phyloP scores from a whole-genome alignment of 345 rosid genomes.

The Melaleuca quinquenervia region DNA sequence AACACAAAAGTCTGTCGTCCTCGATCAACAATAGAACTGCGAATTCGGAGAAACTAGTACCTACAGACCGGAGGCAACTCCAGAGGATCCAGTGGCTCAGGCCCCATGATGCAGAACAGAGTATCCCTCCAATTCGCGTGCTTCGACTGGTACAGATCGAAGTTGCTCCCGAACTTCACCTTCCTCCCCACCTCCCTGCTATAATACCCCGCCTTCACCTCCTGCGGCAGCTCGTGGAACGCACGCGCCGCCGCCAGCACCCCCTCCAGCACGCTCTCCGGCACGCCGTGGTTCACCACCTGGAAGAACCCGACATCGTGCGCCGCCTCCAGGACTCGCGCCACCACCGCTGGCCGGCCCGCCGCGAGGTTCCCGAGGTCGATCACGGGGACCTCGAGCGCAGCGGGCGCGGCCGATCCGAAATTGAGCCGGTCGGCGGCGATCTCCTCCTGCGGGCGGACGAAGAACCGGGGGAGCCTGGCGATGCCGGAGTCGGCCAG shows the following conservation, averaged over 20 bases:
- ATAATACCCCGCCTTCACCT: slow-evolving; percentile 11
- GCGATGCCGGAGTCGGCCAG: slow-evolving; percentile 17
- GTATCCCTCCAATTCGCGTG: slow-evolving; percentile 11
- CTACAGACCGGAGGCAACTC: slow-evolving; percentile 9
- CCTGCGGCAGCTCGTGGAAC: slow-evolving; percentile 20
- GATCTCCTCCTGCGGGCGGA: slow-evolving; percentile 3
- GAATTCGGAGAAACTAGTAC: background rate
- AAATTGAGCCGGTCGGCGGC: background rate
- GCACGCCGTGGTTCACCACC: slow-evolving; percentile 18
- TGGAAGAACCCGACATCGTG: slow-evolving; percentile 24
- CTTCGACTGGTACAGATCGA: slow-evolving; percentile 7
- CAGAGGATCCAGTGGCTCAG: slow-evolving; percentile 1
- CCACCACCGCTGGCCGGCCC: slow-evolving; percentile 3
- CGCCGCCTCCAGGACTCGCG: slow-evolving; percentile 9
- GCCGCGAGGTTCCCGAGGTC: slow-evolving; percentile 3
- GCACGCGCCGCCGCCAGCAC: slow-evolving; percentile 11
- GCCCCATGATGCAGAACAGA: slow-evolving; percentile 3
- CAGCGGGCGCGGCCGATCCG: background rate
- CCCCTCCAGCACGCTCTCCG: slow-evolving; percentile 3
- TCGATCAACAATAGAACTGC: background rate
- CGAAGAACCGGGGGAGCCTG: slow-evolving; percentile 11
- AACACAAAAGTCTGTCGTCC: background rate
- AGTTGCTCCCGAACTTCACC: slow-evolving; percentile 24
- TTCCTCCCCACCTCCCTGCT: slow-evolving; percentile 5
- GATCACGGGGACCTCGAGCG: slow-evolving; percentile 1